Evolutionary conservation across 1,284 basidiomycete species (phyloP), one percentile per base, ranked within the genome.

Genomic region (Phaffia rhodozyma): DNA sequence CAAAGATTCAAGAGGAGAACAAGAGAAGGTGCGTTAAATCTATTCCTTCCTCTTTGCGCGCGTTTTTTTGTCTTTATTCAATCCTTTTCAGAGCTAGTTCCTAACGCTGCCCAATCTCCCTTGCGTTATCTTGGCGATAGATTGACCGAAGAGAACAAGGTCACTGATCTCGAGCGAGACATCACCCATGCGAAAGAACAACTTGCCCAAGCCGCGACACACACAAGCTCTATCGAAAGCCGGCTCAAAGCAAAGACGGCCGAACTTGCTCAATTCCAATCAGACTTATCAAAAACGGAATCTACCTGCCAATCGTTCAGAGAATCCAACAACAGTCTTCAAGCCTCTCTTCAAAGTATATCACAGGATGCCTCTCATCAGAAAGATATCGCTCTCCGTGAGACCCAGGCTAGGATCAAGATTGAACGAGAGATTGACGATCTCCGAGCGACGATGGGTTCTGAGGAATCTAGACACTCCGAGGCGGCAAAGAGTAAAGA

Each of bases 401-500:
- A 83, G 25, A 72, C 76, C 11, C 74, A 76, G 4, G 76, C 80
- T 6, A 82, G 83, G 48, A 75, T 78, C 53, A 86, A 85, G 69
- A 76, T 94, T 20, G 85, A 91, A 71, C 81, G 79, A 55, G 91
- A 96, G 74, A 79, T 96, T 18, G 93, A 97, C 71, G 89, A 90
- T 69, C 79, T 94, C 5, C 84, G 92, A 6, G 78, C 81, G 25
- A 75, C 89, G 23, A 84, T 96, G 79, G 85, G 85, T 0, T 86
- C 84, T 25, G 92, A 96, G 72, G 91, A 92, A 71, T 86, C 83
- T 43, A 86, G 86, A 63, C 83, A 88, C 29, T 83, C 81, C 58
- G 89, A 96, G 73, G 87, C 84, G 1, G 89, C 91, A 74, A 86
- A 86, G 74, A 88, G 87, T 76, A 89, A 86, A 71, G 91, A 94